Evolutionary conservation across 108 stramenopile species (phyloP), one percentile per base, ranked within the genome.

Genomic region (Discostella stelligeroides): DNA sequence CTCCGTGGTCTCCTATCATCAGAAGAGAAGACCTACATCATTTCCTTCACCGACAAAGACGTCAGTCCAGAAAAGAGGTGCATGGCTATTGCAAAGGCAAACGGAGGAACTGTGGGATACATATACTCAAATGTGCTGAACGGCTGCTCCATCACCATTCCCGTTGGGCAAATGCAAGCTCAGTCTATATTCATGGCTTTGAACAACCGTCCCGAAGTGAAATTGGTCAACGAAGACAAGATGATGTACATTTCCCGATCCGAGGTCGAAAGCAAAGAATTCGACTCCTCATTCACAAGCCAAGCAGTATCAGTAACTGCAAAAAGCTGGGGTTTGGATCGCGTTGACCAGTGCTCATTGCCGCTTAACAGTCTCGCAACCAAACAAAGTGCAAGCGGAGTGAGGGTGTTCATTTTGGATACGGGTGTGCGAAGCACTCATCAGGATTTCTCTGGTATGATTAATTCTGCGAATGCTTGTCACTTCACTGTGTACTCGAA

Each of bases 21-120:
- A 6, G 34, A 34, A 3, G 6, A 3, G 6, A 34, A 34, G 34
- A 34, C 34, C 34, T 54, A 54, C 53, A 29, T 54, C 53, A 25
- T 29, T 18, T 28, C 53, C 28, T 54, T 54, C 53, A 2, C 28
- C 15, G 24, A 54, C 53, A 54, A 28, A 54, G 28, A 54, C 53
- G 28, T 54, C 27, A 28, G 13, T 25, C 53, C 53, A 0, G 25
- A 28, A 25, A 28, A 54, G 4, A 54, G 53, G 25, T 54, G 53
- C 13, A n/a, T n/a, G 5, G 53, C 28, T 5, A 25, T 54, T 12
- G 53, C 53, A 29, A 2, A 54, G 24, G 28, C 28, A 0, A 54
- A 28, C 25, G 53, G 53, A 4, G 53, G 53, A 5, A 54, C 53
- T 7, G 53, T 54, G 27, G 11, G 8, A 7, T 25, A 0, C 7